These are phyloP conservation scores for Mucor racemosus DNA, from an alignment of 371 early-diverging fungal genomes.

Conservation along the genomic window DNA sequence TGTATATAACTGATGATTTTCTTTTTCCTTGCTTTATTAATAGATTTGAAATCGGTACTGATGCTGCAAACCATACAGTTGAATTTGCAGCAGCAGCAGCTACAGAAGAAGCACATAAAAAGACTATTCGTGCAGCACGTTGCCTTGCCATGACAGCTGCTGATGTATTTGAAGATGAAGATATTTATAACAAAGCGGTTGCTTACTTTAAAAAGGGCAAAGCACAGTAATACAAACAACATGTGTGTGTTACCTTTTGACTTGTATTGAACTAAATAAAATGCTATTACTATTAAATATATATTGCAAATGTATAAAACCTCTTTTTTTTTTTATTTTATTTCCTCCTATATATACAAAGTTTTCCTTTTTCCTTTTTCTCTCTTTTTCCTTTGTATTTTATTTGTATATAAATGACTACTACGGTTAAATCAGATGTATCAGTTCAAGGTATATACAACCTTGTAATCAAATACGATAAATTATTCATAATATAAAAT, in stretches of 20 bases:
- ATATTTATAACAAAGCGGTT: slow-evolving; percentile 31
- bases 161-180: slow-evolving; percentile 34
- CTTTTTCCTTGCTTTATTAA: slow-evolving; percentile 12
- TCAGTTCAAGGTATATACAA: slow-evolving; percentile 10
- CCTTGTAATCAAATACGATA: neutral
- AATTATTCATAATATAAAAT: neutral
- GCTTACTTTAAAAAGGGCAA: slow-evolving; percentile 44
- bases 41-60: slow-evolving; percentile 23
- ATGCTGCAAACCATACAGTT: slow-evolving; percentile 31
- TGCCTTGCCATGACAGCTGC: slow-evolving; percentile 46
- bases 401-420: slow-evolving; percentile 2
- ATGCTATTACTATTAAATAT: neutral
- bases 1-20: neutral
- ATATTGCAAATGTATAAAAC: neutral
- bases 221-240: slow-evolving; percentile 9
- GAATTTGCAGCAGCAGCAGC: slow-evolving; percentile 67
- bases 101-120: slow-evolving; percentile 65
- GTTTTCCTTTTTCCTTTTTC: neutral
- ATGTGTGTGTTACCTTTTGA: neutral
- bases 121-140: slow-evolving; percentile 57
- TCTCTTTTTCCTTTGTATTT: neutral
- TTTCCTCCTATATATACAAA: neutral
- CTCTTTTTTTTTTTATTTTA: slow-evolving; percentile 3
- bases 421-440: neutral
- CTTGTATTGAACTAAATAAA: slow-evolving; percentile 3